A percentile compares a stretch with the other conserved stretches of the same genome.
Evolutionary conservation across 805 yeast genomes (phyloP).

Genomic region (Kuraishia borneana): DNA sequence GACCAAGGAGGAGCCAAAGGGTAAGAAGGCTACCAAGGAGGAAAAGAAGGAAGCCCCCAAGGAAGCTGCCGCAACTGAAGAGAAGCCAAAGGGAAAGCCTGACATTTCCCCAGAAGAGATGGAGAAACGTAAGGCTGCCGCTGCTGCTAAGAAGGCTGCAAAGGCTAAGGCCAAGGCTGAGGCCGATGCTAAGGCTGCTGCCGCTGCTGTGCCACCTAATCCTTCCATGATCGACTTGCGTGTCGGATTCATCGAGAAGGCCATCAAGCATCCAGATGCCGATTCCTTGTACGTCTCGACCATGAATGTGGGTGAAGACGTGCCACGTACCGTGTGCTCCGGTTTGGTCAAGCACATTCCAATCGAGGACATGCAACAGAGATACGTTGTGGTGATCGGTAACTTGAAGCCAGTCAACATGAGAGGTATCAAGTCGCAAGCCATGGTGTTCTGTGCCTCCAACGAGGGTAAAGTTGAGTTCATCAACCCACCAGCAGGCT

Average conservation of each 20-base stretch:
- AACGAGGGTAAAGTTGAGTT: constrained; percentile 70
- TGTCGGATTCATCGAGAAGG: constrained; percentile 95
- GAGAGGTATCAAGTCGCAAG: constrained; percentile 94
- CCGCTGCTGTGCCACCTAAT: constrained; percentile 53
- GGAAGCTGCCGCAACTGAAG: constrained; percentile 6
- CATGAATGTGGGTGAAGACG: constrained; percentile 91
- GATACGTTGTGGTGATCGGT: constrained; percentile 84
- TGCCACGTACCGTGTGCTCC: constrained; percentile 96
- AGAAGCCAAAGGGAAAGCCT: constrained; percentile 5
- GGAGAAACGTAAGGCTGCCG: constrained; percentile 21
- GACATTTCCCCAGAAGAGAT: constrained; percentile 16
- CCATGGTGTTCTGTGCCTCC: constrained; percentile 96
- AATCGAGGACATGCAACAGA: constrained; percentile 90
- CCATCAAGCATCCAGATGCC: constrained; percentile 95
- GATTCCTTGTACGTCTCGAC: constrained; percentile 95
- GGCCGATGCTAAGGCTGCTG: constrained; percentile 32
- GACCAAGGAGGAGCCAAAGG: constrained; percentile 8
- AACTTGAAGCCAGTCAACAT: constrained; percentile 95
- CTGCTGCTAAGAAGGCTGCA: constrained; percentile 28
- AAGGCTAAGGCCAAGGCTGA: constrained; percentile 53
- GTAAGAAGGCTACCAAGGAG: constrained; percentile 13
- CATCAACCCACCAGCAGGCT: constrained; percentile 87
- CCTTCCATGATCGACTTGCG: constrained; percentile 87
- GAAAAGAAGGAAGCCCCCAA: constrained; percentile 6
- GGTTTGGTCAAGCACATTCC: constrained; percentile 88